Percentiles rank a stretch among this genome's conserved stretches.
phyloP scores from a whole-genome alignment of 805 yeast species.

The Blastobotrys peoriensis region DNA sequence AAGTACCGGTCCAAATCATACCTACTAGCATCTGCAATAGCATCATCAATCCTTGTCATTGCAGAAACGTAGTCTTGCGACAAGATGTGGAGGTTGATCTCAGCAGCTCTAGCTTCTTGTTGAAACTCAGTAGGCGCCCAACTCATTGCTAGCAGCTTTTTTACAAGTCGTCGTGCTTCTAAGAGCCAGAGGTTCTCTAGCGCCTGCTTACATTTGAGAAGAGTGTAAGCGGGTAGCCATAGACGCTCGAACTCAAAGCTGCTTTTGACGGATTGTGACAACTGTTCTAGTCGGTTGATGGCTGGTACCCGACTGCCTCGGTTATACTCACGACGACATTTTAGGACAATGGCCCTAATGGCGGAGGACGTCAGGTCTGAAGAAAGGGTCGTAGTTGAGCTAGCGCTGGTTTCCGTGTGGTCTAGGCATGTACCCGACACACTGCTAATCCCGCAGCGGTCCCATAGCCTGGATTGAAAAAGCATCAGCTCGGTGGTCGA shows the following conservation, averaged over 20 bases:
- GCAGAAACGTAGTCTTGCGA: slow-evolving; percentile 11
- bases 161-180: slow-evolving; percentile 7
- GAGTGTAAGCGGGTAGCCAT: slow-evolving; percentile 14
- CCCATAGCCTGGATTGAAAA: slow-evolving; percentile 16
- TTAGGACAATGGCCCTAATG: not conserved
- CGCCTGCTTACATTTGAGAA: slow-evolving; percentile 9
- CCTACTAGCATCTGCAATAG: slow-evolving; percentile 40
- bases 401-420: not conserved
- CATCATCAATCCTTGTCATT: slow-evolving; percentile 36
- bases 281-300: slow-evolving; percentile 3
- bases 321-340: not conserved
- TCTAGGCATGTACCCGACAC: slow-evolving; percentile 9
- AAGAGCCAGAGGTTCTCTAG: slow-evolving; percentile 9
- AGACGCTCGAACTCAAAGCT: slow-evolving; percentile 13
- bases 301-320: slow-evolving; percentile 8
- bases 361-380: not conserved
- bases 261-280: slow-evolving; percentile 4
- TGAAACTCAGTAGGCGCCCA: slow-evolving; percentile 2
- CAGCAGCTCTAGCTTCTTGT: slow-evolving; percentile 18
- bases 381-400: not conserved
- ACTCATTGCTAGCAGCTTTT: slow-evolving; percentile 5
- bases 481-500: slow-evolving; percentile 4
- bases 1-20: slow-evolving; percentile 47
- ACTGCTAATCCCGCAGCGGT: slow-evolving; percentile 15
- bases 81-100: slow-evolving; percentile 20